Evolutionary conservation across 169 alveolate species (phyloP), one percentile per base, ranked within the genome.

Genomic region (Plasmodium gallinaceum): DNA sequence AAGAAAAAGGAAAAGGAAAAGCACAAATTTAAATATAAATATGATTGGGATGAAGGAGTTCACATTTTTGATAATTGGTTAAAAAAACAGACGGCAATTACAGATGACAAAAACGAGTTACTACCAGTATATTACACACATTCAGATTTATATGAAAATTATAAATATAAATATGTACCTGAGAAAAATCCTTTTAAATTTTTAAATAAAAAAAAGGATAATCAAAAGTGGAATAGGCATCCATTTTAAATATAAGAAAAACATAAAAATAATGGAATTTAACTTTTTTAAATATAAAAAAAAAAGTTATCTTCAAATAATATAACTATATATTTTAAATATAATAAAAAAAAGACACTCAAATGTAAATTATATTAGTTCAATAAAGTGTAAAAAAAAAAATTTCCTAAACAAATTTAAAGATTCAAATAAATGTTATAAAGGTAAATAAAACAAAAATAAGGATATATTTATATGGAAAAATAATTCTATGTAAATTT

Each of bases 1-100:
- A 66, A 74, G 18, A 88, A 74, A 32, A 66, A 74, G 26, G 92
- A 18, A 37, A 39, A 51, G 24, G 70, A 10, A 42, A 65, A 70
- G 12, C 42, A 48, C 32, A 51, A 87, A 52, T 74, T 75, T 60
- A 73, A 89, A 32, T 94, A 72, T 73, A 92, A 91, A 43, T 94
- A 94, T 45, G 97, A 95, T 86, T 95, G 97, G 97, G 97, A 95
- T 83, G 97, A 95, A 70, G 97, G 97, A 2, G 95, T 88, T 54
- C 92, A 95, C 69, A 95, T 92, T 73, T 76, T 93, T 69, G 95
- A 95, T 91, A 93, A 95, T 66, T 95, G 97, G 97, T 78, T 95
- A 42, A 94, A 94, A 90, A 88, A 94, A 71, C 97, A 95, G 86
- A 88, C 97, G 8, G 96, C 96, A 9, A 68, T 93, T 71, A 96